These are phyloP conservation scores for Agrocybe pediades DNA, from an alignment of 768 basidiomycete species.

Conservation along the genomic window DNA sequence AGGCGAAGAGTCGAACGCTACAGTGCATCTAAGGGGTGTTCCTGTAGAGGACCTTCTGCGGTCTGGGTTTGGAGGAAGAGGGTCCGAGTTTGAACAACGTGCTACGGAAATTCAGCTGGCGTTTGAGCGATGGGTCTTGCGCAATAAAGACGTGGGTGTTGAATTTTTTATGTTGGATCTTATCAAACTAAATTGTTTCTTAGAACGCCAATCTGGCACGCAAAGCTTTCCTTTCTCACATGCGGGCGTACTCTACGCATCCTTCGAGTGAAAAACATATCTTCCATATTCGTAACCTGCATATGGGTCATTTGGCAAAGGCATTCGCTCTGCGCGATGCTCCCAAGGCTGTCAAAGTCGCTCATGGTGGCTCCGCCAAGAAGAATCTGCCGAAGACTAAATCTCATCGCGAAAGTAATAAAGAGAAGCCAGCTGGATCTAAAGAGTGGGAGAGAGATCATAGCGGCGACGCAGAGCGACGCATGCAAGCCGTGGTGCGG, in stretches of 20 bases:
- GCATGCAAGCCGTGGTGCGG: conserved; percentile 87
- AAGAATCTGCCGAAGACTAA: conserved; percentile 17
- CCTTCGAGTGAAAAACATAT: conserved; percentile 94
- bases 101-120: conserved; percentile 96
- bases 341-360: conserved; percentile 51
- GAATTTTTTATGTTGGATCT: background rate
- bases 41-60: conserved; percentile 71
- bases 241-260: conserved; percentile 97
- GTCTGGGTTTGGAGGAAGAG: conserved; percentile 85
- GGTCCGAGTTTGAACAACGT: conserved; percentile 78
- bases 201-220: conserved; percentile 81
- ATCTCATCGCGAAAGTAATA: conserved; percentile 18
- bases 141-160: conserved; percentile 58
- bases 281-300: conserved; percentile 93
- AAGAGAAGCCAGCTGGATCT: conserved; percentile 21
- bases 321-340: conserved; percentile 90
- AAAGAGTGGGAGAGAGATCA: conserved; percentile 42
- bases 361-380: conserved; percentile 17
- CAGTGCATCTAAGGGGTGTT: conserved; percentile 57
- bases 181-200: conserved; percentile 1
- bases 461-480: conserved; percentile 65
- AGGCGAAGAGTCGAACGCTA: conserved; percentile 41
- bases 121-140: conserved; percentile 92
- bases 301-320: conserved; percentile 93
- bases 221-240: conserved; percentile 87